Percentiles rank a stretch among this genome's conserved stretches.
These are phyloP conservation scores for Nannochloris sp. DNA, from an alignment of 139 green algal genomes.

Conservation along the genomic window DNA sequence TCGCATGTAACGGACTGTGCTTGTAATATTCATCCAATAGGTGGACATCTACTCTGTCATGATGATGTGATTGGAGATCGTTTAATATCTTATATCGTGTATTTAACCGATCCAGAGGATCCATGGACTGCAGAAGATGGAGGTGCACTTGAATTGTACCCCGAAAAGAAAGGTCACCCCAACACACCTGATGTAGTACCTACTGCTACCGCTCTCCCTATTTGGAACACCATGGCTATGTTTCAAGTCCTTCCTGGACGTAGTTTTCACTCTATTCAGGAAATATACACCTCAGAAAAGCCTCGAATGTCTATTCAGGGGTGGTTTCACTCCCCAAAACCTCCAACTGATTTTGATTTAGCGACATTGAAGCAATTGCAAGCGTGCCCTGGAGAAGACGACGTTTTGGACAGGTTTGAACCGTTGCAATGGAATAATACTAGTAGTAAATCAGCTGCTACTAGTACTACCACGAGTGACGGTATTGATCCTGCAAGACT, in stretches of 20 bases:
- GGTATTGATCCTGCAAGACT: neutral
- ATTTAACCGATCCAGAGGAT: constrained; percentile 81
- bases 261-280: constrained; percentile 78
- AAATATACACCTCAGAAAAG: constrained; percentile 51
- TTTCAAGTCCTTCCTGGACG: constrained; percentile 73
- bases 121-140: constrained; percentile 64
- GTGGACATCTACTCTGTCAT: constrained; percentile 73
- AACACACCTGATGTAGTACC: constrained; percentile 42
- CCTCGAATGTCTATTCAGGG: constrained; percentile 60
- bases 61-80: constrained; percentile 87
- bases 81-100: constrained; percentile 83
- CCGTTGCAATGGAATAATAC: no score
- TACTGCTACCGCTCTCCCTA: constrained; percentile 32
- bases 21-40: constrained; percentile 77
- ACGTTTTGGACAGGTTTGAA: neutral
- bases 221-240: constrained; percentile 80
- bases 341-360: constrained; percentile 37
- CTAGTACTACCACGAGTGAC: no score
- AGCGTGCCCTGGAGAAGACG: constrained; percentile 31
- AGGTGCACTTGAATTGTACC: constrained; percentile 82
- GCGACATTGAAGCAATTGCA: constrained; percentile 68
- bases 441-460: no score
- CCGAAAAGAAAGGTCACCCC: constrained; percentile 25
- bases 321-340: constrained; percentile 67
- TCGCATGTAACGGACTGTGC: constrained; percentile 71